A percentile compares a stretch with the other conserved stretches of the same genome.
These are phyloP conservation scores for Paracoccidioides brasiliensis DNA, from an alignment of 2,329 filamentous ascomycete species.

Conservation along the genomic window DNA sequence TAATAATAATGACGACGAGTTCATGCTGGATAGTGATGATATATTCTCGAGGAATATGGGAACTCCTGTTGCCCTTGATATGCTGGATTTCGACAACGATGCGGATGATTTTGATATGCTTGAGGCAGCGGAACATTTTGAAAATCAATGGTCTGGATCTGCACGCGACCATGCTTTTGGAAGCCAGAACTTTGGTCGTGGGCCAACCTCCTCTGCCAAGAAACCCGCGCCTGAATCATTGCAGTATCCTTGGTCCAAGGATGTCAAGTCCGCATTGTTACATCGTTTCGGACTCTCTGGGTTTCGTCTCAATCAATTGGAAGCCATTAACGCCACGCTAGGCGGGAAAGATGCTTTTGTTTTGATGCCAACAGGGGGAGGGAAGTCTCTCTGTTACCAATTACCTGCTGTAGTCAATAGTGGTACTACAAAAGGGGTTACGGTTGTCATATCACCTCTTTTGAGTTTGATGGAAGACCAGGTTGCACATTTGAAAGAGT, in stretches of 20 bases:
- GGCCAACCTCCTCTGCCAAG: conserved; percentile 29
- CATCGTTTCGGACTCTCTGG: conserved; percentile 72
- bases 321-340: conserved; percentile 90
- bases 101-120: conserved; percentile 35
- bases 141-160: conserved; percentile 16
- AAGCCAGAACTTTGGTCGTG: conserved; percentile 27
- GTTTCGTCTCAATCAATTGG: conserved; percentile 82
- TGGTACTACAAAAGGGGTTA: conserved; percentile 74
- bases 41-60: conserved; percentile 31
- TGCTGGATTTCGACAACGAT: conserved; percentile 32
- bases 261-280: conserved; percentile 68
- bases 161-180: conserved; percentile 9
- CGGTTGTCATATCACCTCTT: conserved; percentile 86
- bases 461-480: conserved; percentile 97
- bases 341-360: conserved; percentile 83
- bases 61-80: conserved; percentile 17
- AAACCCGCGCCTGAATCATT: conserved; percentile 33
- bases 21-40: conserved; percentile 15
- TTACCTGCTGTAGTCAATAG: conserved; percentile 71
- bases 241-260: conserved; percentile 67
- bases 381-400: conserved; percentile 95
- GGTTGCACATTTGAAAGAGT: conserved; percentile 62
- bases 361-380: conserved; percentile 93
- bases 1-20: conserved; percentile 11
- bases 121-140: conserved; percentile 28